These are phyloP conservation scores for Didymella pinodella DNA, from an alignment of 2,329 filamentous ascomycete genomes.

Conservation along the genomic window DNA sequence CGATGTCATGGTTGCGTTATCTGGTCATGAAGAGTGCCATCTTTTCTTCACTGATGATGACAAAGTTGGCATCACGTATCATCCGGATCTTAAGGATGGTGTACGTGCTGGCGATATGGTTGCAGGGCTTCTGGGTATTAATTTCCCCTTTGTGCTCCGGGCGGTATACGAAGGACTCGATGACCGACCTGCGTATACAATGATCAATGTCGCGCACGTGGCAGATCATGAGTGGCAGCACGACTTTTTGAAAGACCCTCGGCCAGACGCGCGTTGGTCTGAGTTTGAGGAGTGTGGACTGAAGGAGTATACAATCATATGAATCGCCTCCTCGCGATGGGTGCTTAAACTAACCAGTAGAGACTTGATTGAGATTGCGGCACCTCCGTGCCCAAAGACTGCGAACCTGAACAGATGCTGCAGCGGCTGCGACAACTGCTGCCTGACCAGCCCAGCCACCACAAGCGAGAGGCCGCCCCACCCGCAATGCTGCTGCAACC, in stretches of 20 bases:
- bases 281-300: slow-evolving; percentile 2
- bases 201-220: slow-evolving; percentile 24
- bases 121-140: slow-evolving; percentile 27
- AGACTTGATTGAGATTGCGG: no score
- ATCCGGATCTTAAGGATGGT: slow-evolving; percentile 6
- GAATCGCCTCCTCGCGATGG: neutral
- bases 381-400: no score
- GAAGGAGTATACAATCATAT: neutral
- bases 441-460: no score
- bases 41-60: neutral
- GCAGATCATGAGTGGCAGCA: slow-evolving; percentile 19
- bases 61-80: slow-evolving; percentile 8
- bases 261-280: neutral
- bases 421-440: no score
- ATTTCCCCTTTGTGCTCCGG: slow-evolving; percentile 27
- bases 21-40: slow-evolving; percentile 1
- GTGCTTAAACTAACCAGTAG: no score
- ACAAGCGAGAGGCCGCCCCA: no score
- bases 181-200: neutral
- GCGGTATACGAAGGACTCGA: neutral
- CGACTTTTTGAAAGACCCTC: slow-evolving; percentile 6
- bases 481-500: no score
- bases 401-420: no score
- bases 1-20: slow-evolving; percentile 4
- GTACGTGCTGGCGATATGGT: slow-evolving; percentile 18